Evolutionary conservation across 352 stramenopile genomes (phyloP).

Genomic region (Phytophthora crassamura): DNA sequence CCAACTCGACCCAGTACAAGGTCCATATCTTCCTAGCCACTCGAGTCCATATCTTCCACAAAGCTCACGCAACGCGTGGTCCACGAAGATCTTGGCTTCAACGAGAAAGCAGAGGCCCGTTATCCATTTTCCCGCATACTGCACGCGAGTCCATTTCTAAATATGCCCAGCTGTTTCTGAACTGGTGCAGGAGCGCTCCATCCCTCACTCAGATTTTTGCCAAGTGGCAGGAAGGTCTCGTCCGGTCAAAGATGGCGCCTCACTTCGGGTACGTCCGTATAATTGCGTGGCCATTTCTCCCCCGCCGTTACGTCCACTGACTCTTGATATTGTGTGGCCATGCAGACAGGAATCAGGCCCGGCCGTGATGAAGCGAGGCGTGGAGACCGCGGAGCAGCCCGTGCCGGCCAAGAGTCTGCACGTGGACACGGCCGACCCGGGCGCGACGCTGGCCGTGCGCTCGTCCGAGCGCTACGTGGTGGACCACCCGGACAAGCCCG

Average conservation of each 20-base stretch:
- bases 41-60: too few species aligned
- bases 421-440: constrained; percentile 13
- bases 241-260: constrained; percentile 40
- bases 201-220: constrained; percentile 38
- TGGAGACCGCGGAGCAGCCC: constrained; percentile 8
- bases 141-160: too few species aligned
- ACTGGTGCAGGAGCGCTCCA: neutral
- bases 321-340: neutral
- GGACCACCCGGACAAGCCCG: constrained; percentile 23
- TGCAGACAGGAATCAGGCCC: constrained; percentile 21
- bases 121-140: too few species aligned
- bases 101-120: too few species aligned
- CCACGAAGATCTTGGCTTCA: too few species aligned
- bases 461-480: constrained; percentile 24
- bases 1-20: too few species aligned
- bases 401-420: constrained; percentile 20
- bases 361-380: constrained; percentile 17
- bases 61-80: too few species aligned
- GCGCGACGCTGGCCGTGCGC: constrained; percentile 1
- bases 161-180: too few species aligned
- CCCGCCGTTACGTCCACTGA: constrained; percentile 9
- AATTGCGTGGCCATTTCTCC: neutral
- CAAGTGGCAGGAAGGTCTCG: constrained; percentile 15
- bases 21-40: too few species aligned
- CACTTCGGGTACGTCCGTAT: constrained; percentile 46